These are phyloP conservation scores for Auriscalpium orientale DNA, from an alignment of 768 basidiomycete genomes.

Conservation along the genomic window DNA sequence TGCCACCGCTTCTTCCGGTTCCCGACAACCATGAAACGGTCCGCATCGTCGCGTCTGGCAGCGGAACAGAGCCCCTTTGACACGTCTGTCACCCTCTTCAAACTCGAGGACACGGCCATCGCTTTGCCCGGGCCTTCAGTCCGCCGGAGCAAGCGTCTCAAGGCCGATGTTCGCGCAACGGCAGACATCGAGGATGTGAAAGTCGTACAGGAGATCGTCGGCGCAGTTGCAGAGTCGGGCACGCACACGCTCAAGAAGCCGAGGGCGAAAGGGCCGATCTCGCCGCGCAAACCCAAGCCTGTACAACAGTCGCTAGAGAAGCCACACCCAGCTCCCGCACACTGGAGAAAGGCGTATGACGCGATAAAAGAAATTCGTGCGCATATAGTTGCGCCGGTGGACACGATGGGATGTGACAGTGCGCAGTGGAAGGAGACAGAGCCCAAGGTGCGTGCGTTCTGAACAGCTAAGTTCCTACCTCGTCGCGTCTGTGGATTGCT, in stretches of 20 bases:
- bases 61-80: conserved; percentile 8
- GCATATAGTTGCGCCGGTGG: conserved; percentile 74
- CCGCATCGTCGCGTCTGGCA: background rate
- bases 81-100: conserved; percentile 13
- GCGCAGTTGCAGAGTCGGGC: no score
- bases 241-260: conserved; percentile 8
- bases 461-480: background rate
- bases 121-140: no score
- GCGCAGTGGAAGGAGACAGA: conserved; percentile 57
- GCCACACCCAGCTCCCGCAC: conserved; percentile 60
- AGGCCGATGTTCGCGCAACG: no score
- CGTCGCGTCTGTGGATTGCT: no score
- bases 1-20: no score
- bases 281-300: conserved; percentile 47
- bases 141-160: no score
- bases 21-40: no score
- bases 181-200: no score
- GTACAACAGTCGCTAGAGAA: conserved; percentile 45
- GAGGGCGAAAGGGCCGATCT: conserved; percentile 20
- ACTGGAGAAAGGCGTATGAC: conserved; percentile 66
- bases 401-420: conserved; percentile 83
- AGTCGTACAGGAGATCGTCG: no score
- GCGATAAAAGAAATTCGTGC: conserved; percentile 72
- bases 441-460: conserved; percentile 50
- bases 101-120: conserved; percentile 5